Evolutionary conservation across 805 yeast genomes (phyloP).

Genomic region (Monosporozyma unispora): DNA sequence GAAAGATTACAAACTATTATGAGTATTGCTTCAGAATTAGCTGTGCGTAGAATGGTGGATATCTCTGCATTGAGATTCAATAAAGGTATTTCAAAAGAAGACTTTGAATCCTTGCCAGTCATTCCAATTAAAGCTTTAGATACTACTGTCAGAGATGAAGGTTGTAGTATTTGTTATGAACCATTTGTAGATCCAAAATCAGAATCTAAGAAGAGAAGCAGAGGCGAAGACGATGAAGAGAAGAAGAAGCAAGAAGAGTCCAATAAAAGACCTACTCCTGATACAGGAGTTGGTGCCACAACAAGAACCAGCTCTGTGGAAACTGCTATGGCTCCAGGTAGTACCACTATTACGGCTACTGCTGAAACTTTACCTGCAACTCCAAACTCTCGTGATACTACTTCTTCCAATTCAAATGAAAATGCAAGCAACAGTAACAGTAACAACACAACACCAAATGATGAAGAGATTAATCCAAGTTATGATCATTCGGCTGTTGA

Average conservation of each 20-base stretch:
- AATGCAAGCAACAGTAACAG: not conserved
- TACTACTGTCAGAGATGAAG: conserved; percentile 15
- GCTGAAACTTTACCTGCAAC: not conserved
- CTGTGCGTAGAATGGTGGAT: conserved; percentile 51
- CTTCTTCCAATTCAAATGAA: conserved; percentile 3
- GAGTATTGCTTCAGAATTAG: conserved; percentile 60
- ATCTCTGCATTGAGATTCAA: conserved; percentile 35
- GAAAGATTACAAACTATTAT: conserved; percentile 51
- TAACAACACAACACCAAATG: conserved; percentile 1
- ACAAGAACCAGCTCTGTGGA: not conserved
- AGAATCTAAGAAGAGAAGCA: conserved; percentile 18
- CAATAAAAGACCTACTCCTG: not conserved
- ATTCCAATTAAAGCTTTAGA: conserved; percentile 27
- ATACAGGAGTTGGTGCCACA: not conserved
- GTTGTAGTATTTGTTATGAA: conserved; percentile 65
- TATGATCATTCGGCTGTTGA: conserved; percentile 56
- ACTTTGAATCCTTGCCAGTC: conserved; percentile 43
- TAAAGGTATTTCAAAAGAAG: conserved; percentile 44
- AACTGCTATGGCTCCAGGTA: not conserved
- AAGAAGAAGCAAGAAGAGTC: conserved; percentile 8
- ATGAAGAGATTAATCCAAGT: conserved; percentile 12
- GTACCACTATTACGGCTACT: conserved; percentile 1
- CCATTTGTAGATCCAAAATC: conserved; percentile 30
- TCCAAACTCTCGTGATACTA: not conserved
- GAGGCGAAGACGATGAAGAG: conserved; percentile 19